A percentile compares a stretch with the other conserved stretches of the same genome.
Evolutionary conservation across 1,284 basidiomycete species (phyloP).

Genomic region (Sutorius eximius): DNA sequence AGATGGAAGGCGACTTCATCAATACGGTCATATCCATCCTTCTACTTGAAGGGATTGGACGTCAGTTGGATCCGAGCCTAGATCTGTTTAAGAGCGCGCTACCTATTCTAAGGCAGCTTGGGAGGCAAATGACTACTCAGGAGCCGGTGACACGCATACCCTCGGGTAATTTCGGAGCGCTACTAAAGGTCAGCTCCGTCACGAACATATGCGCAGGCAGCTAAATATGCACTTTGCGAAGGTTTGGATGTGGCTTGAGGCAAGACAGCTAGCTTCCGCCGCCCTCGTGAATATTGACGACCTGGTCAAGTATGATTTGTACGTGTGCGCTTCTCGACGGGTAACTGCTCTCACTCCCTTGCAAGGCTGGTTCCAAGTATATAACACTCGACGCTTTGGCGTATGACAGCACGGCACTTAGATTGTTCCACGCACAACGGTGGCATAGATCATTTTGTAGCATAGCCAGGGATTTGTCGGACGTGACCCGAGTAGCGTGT

Average conservation of each 20-base stretch:
- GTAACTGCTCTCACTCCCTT: constrained; percentile 15
- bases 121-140: constrained; percentile 82
- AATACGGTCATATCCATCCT: constrained; percentile 97
- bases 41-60: constrained; percentile 92
- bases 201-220: neutral
- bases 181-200: constrained; percentile 69
- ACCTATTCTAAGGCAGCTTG: constrained; percentile 87
- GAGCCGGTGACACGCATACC: constrained; percentile 68
- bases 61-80: constrained; percentile 89
- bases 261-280: constrained; percentile 78
- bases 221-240: constrained; percentile 30
- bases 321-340: constrained; percentile 28
- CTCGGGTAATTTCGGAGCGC: constrained; percentile 72
- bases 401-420: constrained; percentile 12
- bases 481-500: constrained; percentile 5
- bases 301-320: constrained; percentile 76
- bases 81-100: constrained; percentile 93
- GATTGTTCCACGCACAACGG: constrained; percentile 8
- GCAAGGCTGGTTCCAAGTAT: constrained; percentile 31
- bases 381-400: constrained; percentile 2
- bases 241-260: constrained; percentile 93
- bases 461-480: constrained; percentile 13
- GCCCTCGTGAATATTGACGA: constrained; percentile 79
- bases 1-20: constrained; percentile 98
- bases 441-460: constrained; percentile 17